These are phyloP conservation scores for Camellia oleifera DNA, from an alignment of 179 eudicot species.

Conservation along the genomic window DNA sequence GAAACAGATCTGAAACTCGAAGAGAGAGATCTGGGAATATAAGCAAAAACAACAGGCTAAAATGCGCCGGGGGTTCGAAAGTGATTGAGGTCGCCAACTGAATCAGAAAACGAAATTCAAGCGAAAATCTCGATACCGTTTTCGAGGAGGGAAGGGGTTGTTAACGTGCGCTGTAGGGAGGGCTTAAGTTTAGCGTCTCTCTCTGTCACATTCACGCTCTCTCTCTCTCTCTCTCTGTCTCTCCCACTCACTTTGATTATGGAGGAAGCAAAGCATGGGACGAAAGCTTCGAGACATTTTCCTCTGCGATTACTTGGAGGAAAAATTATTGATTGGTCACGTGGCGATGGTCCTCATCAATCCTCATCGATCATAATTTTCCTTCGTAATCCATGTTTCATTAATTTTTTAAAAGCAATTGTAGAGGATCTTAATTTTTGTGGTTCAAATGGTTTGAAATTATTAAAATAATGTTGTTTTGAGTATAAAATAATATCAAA, in stretches of 20 bases:
- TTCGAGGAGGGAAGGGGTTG: not conserved
- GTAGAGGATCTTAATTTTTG: too few relatives aligned
- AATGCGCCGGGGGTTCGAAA: conserved; percentile 15
- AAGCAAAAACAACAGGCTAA: not conserved
- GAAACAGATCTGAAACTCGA: not conserved
- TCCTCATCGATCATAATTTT: too few relatives aligned
- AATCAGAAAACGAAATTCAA: conserved; percentile 5
- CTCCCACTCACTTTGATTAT: not conserved
- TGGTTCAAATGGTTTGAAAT: too few relatives aligned
- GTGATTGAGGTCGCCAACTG: not conserved
- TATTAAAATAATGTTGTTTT: too few relatives aligned
- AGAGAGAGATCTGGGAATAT: not conserved
- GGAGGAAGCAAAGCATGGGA: not conserved
- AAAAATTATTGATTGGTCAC: too few relatives aligned
- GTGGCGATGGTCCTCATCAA: too few relatives aligned
- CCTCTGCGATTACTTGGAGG: not conserved
- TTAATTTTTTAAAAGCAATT: too few relatives aligned
- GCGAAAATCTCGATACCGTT: conserved; percentile 17
- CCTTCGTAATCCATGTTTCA: too few relatives aligned
- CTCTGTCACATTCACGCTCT: not conserved
- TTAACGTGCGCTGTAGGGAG: conserved; percentile 9
- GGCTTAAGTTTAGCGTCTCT: not conserved
- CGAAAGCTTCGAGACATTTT: not conserved
- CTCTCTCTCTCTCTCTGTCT: not conserved
- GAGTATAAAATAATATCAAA: too few relatives aligned